phyloP scores from a whole-genome alignment of 768 basidiomycete genomes.

The Termitomyces sp. region DNA sequence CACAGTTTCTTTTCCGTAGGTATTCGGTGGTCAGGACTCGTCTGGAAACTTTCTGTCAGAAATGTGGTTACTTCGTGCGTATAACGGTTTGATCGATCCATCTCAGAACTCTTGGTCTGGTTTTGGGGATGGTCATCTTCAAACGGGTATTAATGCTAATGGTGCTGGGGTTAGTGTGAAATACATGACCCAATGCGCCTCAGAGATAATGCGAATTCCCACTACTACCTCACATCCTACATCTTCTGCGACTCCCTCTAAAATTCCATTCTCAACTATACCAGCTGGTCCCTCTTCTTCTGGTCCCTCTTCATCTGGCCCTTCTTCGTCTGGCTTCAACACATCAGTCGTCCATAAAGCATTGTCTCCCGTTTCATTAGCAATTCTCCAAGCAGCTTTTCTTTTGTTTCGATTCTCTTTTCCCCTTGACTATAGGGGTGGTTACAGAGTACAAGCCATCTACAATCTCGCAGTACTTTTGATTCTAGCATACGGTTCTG shows the following conservation, averaged over 20 bases:
- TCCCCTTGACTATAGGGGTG: slow-evolving; percentile 9
- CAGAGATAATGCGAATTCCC: slow-evolving; percentile 19
- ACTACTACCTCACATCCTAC: slow-evolving; percentile 12
- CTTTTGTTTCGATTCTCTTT: slow-evolving; percentile 29
- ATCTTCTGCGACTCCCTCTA: neutral
- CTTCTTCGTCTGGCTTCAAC: slow-evolving; percentile 16
- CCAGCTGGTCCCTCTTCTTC: slow-evolving; percentile 3
- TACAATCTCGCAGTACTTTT: slow-evolving; percentile 26
- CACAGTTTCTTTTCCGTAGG: slow-evolving; percentile 19
- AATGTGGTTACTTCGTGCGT: slow-evolving; percentile 73
- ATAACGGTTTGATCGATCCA: slow-evolving; percentile 54
- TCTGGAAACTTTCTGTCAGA: slow-evolving; percentile 65
- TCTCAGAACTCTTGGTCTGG: slow-evolving; percentile 55
- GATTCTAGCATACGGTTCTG: slow-evolving; percentile 45
- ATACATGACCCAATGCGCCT: slow-evolving; percentile 59
- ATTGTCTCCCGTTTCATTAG: slow-evolving; percentile 37
- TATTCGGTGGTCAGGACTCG: slow-evolving; percentile 73
- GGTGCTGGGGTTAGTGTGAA: slow-evolving; percentile 61
- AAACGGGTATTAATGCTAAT: slow-evolving; percentile 56
- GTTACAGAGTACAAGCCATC: neutral
- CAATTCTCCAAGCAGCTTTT: slow-evolving; percentile 28
- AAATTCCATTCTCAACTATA: slow-evolving; percentile 16
- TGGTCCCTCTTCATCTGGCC: neutral
- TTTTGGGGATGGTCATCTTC: slow-evolving; percentile 56
- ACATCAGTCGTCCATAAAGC: slow-evolving; percentile 41